Percentiles rank a stretch among this genome's conserved stretches.
Evolutionary conservation across 1,139 yeast species (phyloP).

Genomic region (Pichia sp.): DNA sequence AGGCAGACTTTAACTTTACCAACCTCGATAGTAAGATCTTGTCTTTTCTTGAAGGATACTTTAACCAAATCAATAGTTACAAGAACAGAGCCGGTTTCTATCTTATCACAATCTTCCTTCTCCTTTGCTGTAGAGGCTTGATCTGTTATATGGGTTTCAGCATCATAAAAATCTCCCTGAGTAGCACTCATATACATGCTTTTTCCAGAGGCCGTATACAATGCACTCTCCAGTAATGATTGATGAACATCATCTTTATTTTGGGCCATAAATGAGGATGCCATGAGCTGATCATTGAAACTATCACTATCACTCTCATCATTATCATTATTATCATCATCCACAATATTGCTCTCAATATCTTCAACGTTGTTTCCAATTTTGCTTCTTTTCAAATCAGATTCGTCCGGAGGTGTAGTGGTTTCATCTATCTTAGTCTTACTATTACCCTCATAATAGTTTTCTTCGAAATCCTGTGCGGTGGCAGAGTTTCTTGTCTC

Average conservation of each 20-base stretch:
- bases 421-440: constrained; percentile 1
- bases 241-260: constrained; percentile 37
- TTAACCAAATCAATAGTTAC: constrained; percentile 1
- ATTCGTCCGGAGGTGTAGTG: too few relatives aligned
- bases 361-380: not conserved
- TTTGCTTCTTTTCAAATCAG: not conserved
- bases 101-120: constrained; percentile 12
- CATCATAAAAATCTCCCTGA: constrained; percentile 34
- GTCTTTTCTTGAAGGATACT: not conserved
- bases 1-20: constrained; percentile 45
- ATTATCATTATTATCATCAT: not conserved
- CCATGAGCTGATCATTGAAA: constrained; percentile 34
- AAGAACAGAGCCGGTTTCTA: not conserved
- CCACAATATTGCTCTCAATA: constrained; percentile 22
- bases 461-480: constrained; percentile 13
- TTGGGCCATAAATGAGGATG: constrained; percentile 34
- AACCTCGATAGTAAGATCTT: constrained; percentile 33
- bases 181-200: constrained; percentile 84
- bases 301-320: constrained; percentile 21
- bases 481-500: not conserved
- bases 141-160: constrained; percentile 10
- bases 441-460: constrained; percentile 11
- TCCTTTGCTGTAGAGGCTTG: constrained; percentile 1
- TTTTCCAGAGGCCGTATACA: constrained; percentile 51
- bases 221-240: constrained; percentile 55